phyloP scores from a whole-genome alignment of 23 red algal species.

The Gracilariopsis chorda region DNA sequence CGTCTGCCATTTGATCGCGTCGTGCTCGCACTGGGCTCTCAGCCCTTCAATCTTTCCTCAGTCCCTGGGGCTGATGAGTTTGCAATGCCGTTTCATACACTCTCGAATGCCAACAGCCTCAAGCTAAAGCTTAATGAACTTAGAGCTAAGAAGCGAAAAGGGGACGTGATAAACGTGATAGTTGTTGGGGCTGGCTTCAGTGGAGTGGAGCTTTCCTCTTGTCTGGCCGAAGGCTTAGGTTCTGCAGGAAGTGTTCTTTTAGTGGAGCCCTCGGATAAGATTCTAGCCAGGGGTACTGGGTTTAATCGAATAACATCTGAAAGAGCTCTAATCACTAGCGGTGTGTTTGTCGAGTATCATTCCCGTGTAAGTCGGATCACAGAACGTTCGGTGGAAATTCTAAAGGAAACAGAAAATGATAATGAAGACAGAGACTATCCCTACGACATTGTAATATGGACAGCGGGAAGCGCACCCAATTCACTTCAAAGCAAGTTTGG shows the following conservation, averaged over 20 bases:
- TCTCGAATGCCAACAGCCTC: conserved; percentile 52
- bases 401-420: neutral
- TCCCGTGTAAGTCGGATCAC: conserved; percentile 51
- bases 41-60: conserved; percentile 1
- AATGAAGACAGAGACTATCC: conserved; percentile 7
- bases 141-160: neutral
- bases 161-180: conserved; percentile 53
- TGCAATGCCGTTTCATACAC: conserved; percentile 67
- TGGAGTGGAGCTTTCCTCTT: conserved; percentile 92
- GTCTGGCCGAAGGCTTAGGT: conserved; percentile 77
- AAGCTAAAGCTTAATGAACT: conserved; percentile 34
- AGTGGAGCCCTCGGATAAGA: conserved; percentile 54
- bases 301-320: conserved; percentile 58
- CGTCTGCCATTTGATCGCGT: conserved; percentile 73
- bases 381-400: conserved; percentile 30
- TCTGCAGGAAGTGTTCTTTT: conserved; percentile 66
- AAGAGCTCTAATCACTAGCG: conserved; percentile 22
- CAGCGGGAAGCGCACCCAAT: conserved; percentile 73
- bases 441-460: conserved; percentile 89
- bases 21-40: conserved; percentile 71
- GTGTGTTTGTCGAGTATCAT: conserved; percentile 45
- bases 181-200: conserved; percentile 85
- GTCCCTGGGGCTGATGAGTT: conserved; percentile 81
- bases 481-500: conserved; percentile 35
- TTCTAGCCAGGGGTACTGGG: conserved; percentile 43